A percentile compares a stretch with the other conserved stretches of the same genome.
Conservation (phyloP, 768 basidiomycete species). For the Mycena kentingensis region DNA sequence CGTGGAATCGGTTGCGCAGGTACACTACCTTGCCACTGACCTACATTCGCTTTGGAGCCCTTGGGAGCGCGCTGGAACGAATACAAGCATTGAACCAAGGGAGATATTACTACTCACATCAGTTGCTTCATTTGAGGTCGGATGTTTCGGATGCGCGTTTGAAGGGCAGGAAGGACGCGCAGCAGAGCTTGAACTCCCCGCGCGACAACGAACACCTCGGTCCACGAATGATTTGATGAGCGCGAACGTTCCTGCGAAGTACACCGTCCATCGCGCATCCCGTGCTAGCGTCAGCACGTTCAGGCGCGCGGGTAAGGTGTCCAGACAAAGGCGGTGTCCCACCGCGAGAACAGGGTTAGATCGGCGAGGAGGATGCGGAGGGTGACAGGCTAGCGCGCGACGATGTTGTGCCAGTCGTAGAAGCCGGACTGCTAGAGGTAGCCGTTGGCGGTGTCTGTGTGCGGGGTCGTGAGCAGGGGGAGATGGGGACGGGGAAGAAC, state of each 20-base stretch:
- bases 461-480: conserved; percentile 7
- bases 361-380: conserved; percentile 60
- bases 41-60: no score
- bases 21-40: no score
- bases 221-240: conserved; percentile 67
- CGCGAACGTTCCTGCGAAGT: conserved; percentile 78
- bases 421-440: conserved; percentile 51
- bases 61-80: no score
- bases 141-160: no score
- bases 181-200: conserved; percentile 73
- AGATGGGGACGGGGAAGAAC: conserved; percentile 31
- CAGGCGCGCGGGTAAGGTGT: conserved; percentile 58
- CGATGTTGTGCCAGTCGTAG: conserved; percentile 61
- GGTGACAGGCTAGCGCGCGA: conserved; percentile 61
- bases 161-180: no score
- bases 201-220: conserved; percentile 52
- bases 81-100: no score
- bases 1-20: no score
- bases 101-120: no score
- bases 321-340: conserved; percentile 71
- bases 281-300: conserved; percentile 81
- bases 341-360: conserved; percentile 59
- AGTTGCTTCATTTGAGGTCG: conserved; percentile 69
- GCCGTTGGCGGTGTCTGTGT: conserved; percentile 33
- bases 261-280: conserved; percentile 66